A percentile compares a stretch with the other conserved stretches of the same genome.
phyloP scores from a whole-genome alignment of 148 eudicot species.

The Arbutus unedo region DNA sequence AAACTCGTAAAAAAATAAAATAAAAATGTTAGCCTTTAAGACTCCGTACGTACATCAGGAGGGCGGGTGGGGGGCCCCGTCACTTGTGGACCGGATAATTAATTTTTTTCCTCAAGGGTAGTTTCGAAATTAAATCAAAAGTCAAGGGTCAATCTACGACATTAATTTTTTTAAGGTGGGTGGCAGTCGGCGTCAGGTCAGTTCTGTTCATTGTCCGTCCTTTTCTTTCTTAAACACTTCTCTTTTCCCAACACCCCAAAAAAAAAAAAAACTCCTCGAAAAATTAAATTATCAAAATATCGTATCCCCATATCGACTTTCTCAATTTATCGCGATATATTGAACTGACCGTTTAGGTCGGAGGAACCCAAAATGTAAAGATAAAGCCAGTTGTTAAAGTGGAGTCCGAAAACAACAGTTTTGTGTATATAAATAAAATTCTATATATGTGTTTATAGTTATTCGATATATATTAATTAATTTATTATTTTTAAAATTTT shows the following conservation, averaged over 20 bases:
- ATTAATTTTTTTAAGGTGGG: background rate
- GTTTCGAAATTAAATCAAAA: background rate
- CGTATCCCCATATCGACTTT: background rate
- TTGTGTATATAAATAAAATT: background rate
- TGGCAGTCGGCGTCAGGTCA: background rate
- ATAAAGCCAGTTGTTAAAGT: background rate
- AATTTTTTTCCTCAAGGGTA: background rate
- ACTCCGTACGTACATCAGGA: too few relatives aligned
- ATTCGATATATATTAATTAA: too few relatives aligned
- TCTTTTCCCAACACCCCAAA: background rate
- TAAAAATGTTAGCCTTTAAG: too few relatives aligned
- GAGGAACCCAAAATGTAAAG: background rate
- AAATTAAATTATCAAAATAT: too few relatives aligned
- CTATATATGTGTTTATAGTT: too few relatives aligned
- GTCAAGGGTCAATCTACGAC: background rate
- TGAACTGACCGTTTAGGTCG: background rate
- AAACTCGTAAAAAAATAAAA: too few relatives aligned
- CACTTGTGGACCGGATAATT: too few relatives aligned
- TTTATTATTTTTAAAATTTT: too few relatives aligned
- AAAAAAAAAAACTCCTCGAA: background rate
- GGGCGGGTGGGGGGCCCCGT: too few relatives aligned
- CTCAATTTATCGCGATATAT: background rate
- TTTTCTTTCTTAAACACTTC: background rate
- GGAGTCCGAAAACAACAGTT: background rate
- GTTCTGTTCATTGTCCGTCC: background rate